Evolutionary conservation across 169 alveolate genomes (phyloP).

Genomic region (Miamiensis avidus): DNA sequence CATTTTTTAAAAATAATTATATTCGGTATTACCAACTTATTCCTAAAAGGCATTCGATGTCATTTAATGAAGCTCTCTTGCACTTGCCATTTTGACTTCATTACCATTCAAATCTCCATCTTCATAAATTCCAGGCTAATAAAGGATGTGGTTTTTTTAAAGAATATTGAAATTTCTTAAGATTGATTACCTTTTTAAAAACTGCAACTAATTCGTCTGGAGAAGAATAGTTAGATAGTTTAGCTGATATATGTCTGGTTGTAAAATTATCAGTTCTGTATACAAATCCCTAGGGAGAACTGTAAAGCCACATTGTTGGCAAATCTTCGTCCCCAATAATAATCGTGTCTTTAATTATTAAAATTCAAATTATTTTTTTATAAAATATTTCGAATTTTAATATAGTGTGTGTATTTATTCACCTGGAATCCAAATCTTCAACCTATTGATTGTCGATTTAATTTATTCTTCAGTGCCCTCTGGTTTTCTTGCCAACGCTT

Average conservation of each 20-base stretch:
- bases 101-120: slow-evolving; percentile 36
- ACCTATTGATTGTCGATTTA: slow-evolving; percentile 30
- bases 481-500: slow-evolving; percentile 68
- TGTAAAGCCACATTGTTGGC: slow-evolving; percentile 78
- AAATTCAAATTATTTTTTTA: no score
- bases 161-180: slow-evolving; percentile 36
- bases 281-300: slow-evolving; percentile 74
- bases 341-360: slow-evolving; percentile 76
- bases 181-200: slow-evolving; percentile 58
- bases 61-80: slow-evolving; percentile 53
- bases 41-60: slow-evolving; percentile 29
- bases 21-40: neutral
- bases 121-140: neutral
- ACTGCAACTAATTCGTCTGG: slow-evolving; percentile 79
- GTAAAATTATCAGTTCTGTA: slow-evolving; percentile 72
- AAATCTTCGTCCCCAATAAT: slow-evolving; percentile 68
- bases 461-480: slow-evolving; percentile 57
- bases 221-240: slow-evolving; percentile 71
- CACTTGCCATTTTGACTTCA: slow-evolving; percentile 45
- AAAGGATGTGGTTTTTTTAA: slow-evolving; percentile 30
- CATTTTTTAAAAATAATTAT: neutral
- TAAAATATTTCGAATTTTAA: no score
- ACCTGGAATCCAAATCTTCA: slow-evolving; percentile 70
- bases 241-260: slow-evolving; percentile 66
- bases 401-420: no score